Conservation (phyloP, 2,329 filamentous ascomycete species). For the Curvularia lunata region DNA sequence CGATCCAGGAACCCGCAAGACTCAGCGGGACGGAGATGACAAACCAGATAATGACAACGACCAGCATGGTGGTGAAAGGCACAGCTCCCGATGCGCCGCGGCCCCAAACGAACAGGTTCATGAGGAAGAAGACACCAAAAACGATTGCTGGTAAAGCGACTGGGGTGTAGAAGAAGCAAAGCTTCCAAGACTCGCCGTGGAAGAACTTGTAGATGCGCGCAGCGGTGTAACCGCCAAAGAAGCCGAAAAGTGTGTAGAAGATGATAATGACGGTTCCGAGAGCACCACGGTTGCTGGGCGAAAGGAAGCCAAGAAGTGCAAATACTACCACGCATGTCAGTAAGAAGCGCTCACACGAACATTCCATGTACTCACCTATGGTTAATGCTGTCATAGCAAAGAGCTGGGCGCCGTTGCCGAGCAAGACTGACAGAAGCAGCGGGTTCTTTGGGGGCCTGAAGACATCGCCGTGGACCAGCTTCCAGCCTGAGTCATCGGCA, state of each 20-base stretch:
- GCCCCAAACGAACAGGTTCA: constrained; percentile 96
- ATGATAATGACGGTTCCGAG: constrained; percentile 92
- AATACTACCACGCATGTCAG: constrained; percentile 61
- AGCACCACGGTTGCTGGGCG: constrained; percentile 92
- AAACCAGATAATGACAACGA: constrained; percentile 94
- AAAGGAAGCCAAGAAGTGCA: constrained; percentile 91
- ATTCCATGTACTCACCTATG: constrained; percentile 61
- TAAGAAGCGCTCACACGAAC: background rate
- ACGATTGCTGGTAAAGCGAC: constrained; percentile 84
- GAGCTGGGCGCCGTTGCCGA: constrained; percentile 93
- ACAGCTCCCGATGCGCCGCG: constrained; percentile 92
- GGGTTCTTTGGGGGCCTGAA: constrained; percentile 87
- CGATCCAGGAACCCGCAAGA: constrained; percentile 88
- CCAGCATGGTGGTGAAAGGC: constrained; percentile 95
- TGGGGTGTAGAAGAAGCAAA: constrained; percentile 88
- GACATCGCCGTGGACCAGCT: constrained; percentile 95
- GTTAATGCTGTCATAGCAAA: constrained; percentile 98
- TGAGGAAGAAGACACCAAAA: constrained; percentile 86
- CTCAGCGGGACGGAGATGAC: constrained; percentile 92
- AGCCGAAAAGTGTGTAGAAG: constrained; percentile 90
- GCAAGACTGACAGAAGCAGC: constrained; percentile 81
- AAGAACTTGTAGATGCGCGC: constrained; percentile 94
- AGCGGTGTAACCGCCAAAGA: constrained; percentile 89
- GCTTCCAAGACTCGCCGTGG: constrained; percentile 90
- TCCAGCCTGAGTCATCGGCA: constrained; percentile 98